Percentiles rank a stretch among this genome's conserved stretches.
Conservation (phyloP, 768 basidiomycete species). For the Pleurotus sapidus region DNA sequence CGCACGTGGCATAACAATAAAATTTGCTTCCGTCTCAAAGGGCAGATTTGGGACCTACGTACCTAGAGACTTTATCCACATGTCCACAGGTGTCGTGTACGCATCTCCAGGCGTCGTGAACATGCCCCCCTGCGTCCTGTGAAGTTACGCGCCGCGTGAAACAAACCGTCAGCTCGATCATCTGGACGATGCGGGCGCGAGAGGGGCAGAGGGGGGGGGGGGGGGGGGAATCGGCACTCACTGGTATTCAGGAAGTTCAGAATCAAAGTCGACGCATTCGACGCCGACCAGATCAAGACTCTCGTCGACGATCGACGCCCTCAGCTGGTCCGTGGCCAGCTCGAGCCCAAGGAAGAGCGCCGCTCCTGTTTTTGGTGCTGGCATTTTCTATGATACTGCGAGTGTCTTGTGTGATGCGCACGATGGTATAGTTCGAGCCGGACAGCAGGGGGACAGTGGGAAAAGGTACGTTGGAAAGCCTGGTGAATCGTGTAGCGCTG, state of each 20-base stretch:
- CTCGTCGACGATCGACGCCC: conserved; percentile 82
- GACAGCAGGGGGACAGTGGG: too few relatives aligned
- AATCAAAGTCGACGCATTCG: conserved; percentile 81
- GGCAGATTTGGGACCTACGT: conserved; percentile 29
- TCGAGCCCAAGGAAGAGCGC: conserved; percentile 82
- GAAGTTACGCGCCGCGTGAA: conserved; percentile 9
- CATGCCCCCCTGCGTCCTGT: conserved; percentile 81
- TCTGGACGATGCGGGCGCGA: conserved; percentile 5
- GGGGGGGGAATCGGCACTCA: conserved; percentile 37
- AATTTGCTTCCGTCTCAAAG: conserved; percentile 57
- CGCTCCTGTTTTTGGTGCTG: conserved; percentile 40
- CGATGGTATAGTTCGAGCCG: too few relatives aligned
- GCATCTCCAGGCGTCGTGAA: conserved; percentile 86
- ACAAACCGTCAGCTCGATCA: neutral
- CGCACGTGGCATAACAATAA: conserved; percentile 29
- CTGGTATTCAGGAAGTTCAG: conserved; percentile 79
- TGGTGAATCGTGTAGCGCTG: too few relatives aligned
- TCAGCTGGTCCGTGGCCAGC: conserved; percentile 79
- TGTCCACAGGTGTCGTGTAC: conserved; percentile 84
- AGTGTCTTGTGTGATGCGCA: neutral
- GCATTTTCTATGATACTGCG: conserved; percentile 26
- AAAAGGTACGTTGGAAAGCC: too few relatives aligned
- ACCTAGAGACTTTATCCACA: conserved; percentile 90
- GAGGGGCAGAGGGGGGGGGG: conserved; percentile 12
- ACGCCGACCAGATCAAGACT: conserved; percentile 79